Evolutionary conservation across 345 rosid genomes (phyloP).

Genomic region (Syzygium grande): DNA sequence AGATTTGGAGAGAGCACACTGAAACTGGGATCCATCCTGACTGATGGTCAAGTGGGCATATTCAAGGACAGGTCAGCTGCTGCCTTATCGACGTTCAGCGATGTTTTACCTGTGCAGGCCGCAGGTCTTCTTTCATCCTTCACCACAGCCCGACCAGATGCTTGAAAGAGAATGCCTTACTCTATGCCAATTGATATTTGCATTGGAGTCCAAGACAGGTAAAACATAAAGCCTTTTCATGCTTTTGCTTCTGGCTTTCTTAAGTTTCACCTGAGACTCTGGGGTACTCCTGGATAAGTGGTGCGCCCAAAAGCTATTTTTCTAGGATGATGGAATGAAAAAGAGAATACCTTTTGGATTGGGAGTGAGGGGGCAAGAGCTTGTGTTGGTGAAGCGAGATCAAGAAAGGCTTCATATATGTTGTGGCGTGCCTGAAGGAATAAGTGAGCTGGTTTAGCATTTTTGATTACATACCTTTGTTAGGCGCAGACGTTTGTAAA

Average conservation of each 20-base stretch:
- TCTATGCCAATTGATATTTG: background rate
- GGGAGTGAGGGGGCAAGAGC: background rate
- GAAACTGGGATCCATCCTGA: slow-evolving; percentile 85
- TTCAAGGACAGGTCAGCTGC: slow-evolving; percentile 96
- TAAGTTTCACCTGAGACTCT: background rate
- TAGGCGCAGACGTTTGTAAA: background rate
- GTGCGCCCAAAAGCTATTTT: background rate
- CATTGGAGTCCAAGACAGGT: background rate
- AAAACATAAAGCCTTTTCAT: background rate
- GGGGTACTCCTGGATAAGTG: background rate
- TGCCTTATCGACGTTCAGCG: slow-evolving; percentile 95
- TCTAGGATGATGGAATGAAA: background rate
- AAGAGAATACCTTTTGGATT: background rate
- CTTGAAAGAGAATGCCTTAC: slow-evolving; percentile 1
- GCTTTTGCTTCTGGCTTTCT: background rate
- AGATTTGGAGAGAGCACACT: slow-evolving; percentile 94
- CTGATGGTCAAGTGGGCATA: slow-evolving; percentile 95
- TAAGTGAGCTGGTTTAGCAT: background rate
- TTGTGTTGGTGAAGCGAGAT: background rate
- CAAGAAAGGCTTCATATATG: background rate
- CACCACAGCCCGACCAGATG: slow-evolving; percentile 59
- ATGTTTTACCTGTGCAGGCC: slow-evolving; percentile 91
- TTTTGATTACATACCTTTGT: background rate
- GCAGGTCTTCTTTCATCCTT: slow-evolving; percentile 97
- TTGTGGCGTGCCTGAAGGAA: background rate